Evolutionary conservation across 2,329 filamentous ascomycete genomes (phyloP).

Genomic region (Calonectria pseudoturangicola): DNA sequence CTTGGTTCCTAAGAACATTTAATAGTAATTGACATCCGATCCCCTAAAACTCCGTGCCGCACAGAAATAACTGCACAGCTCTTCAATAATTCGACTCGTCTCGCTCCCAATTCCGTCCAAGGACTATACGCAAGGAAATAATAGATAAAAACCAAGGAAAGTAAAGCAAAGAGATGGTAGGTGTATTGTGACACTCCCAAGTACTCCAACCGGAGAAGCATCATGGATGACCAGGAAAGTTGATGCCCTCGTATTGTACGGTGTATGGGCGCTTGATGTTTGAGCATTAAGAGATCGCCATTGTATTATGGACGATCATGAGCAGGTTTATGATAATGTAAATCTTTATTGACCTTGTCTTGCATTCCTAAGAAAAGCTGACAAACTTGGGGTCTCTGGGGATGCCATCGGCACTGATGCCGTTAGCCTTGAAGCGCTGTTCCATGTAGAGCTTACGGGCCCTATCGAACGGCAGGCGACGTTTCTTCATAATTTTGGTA

Average conservation of each 20-base stretch:
- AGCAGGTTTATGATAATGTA: neutral
- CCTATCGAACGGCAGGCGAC: conserved; percentile 90
- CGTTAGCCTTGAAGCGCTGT: conserved; percentile 88
- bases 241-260: conserved; percentile 4
- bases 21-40: conserved; percentile 47
- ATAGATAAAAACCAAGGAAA: conserved; percentile 37
- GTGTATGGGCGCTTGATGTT: neutral
- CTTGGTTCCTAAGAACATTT: conserved; percentile 29
- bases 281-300: conserved; percentile 16
- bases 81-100: conserved; percentile 9
- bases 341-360: neutral
- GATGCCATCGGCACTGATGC: conserved; percentile 90
- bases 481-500: conserved; percentile 91
- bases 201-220: neutral
- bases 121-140: conserved; percentile 34
- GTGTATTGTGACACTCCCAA: neutral
- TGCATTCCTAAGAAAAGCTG: conserved; percentile 76
- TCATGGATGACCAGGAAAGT: neutral
- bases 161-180: conserved; percentile 42
- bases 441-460: conserved; percentile 91
- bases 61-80: conserved; percentile 42
- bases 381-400: conserved; percentile 97
- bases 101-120: conserved; percentile 28
- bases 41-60: conserved; percentile 49
- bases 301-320: neutral